phyloP scores from a whole-genome alignment of 257 asterid genomes.

The Nicotiana attenuata region DNA sequence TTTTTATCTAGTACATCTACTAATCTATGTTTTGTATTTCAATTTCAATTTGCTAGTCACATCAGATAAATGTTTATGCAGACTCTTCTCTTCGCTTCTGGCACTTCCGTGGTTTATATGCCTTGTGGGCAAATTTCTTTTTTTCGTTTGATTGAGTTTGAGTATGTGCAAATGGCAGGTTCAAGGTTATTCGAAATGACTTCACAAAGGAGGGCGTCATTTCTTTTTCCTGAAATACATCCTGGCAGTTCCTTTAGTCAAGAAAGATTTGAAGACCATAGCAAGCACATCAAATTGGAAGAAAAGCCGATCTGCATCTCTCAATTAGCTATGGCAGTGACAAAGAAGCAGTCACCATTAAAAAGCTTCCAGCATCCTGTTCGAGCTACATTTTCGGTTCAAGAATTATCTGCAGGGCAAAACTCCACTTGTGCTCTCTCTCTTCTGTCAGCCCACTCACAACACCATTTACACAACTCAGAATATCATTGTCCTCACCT shows the following conservation, averaged over 20 bases:
- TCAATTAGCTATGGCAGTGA: background rate
- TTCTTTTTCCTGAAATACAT: background rate
- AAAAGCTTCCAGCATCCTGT: background rate
- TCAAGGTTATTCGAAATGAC: background rate
- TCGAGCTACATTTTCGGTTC: background rate
- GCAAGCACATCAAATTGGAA: background rate
- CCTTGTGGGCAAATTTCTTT: background rate
- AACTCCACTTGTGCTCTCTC: conserved; percentile 4
- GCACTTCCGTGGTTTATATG: background rate
- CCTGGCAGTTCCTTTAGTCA: background rate
- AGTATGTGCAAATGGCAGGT: background rate
- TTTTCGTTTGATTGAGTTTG: background rate
- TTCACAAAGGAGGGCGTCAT: background rate
- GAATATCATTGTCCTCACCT: background rate
- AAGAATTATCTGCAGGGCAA: background rate
- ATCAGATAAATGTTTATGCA: background rate
- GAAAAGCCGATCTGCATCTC: conserved; percentile 3
- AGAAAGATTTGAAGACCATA: background rate
- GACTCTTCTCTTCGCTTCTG: background rate
- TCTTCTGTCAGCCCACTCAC: conserved; percentile 6
- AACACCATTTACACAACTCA: background rate
- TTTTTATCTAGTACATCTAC: background rate
- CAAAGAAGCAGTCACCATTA: background rate
- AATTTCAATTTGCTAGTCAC: background rate
- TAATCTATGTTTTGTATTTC: background rate